Evolutionary conservation across 768 basidiomycete genomes (phyloP).

Genomic region (Russula lepida): DNA sequence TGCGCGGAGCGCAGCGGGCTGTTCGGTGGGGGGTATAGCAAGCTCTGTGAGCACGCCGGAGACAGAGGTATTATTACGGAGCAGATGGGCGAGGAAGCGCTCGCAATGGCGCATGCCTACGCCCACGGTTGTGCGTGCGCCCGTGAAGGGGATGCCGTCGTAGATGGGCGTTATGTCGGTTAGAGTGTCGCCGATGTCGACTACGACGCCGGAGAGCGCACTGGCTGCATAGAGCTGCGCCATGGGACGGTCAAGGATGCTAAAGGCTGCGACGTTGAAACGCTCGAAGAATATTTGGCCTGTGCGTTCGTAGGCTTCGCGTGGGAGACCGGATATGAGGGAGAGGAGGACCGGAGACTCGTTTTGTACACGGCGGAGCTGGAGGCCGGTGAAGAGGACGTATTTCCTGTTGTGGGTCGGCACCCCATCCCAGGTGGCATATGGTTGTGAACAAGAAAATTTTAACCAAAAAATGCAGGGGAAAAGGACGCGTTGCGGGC

Average conservation of each 20-base stretch:
- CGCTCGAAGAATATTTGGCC: constrained; percentile 88
- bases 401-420: constrained; percentile 55
- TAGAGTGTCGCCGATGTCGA: constrained; percentile 71
- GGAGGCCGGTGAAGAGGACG: constrained; percentile 64
- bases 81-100: constrained; percentile 62
- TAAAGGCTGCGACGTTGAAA: constrained; percentile 81
- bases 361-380: constrained; percentile 74
- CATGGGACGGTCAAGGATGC: constrained; percentile 74
- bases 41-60: constrained; percentile 50
- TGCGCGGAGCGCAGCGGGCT: constrained; percentile 44
- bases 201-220: constrained; percentile 60
- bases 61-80: constrained; percentile 61
- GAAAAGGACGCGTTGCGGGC: too few relatives aligned
- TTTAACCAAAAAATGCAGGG: neutral
- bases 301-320: constrained; percentile 59
- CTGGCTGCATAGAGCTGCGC: constrained; percentile 76
- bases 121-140: constrained; percentile 45
- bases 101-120: constrained; percentile 69
- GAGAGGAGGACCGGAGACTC: constrained; percentile 81
- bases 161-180: constrained; percentile 74
- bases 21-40: constrained; percentile 24
- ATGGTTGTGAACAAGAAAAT: neutral
- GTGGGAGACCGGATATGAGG: constrained; percentile 55
- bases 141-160: constrained; percentile 57
- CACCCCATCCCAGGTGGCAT: neutral